Base-by-base conservation (phyloP, 2,329 filamentous ascomycete species). In the Penicillium psychrosexuale region DNA sequence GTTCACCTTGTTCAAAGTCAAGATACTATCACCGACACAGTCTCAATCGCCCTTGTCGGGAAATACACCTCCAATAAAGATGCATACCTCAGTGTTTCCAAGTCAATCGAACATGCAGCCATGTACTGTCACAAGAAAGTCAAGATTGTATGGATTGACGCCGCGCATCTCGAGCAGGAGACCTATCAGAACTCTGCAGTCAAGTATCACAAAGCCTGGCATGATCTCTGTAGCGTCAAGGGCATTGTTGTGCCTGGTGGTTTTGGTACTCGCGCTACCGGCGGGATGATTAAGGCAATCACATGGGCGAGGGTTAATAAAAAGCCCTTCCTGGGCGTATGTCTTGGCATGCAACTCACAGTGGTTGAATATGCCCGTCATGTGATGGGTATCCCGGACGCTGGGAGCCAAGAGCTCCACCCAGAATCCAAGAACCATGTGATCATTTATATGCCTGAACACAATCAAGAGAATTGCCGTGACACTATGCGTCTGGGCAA, bases 391-490 rank as follows among this genome's bases (percentile, higher is more conserved):
- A 80, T 91, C 59, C 72, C 75, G 3, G 74, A 78, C 40, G 84
- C 83, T 1, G 79, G 78, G 5, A 83, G 79, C 6, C 78, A 78
- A 51, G 84, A 87, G 62, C 80, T 86, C 60, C 73, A 83, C 51
- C 71, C 74, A 9, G 55, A 70, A 15, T 82, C 85, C n/a, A 77
- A 84, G 45, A 80, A 91, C 68, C 84, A 83, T 27, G 83, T 90
- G 28, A 85, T 99, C 62, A 83, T 97, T 63, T 93, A 89, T 76
- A 99, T 97, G 94, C 93, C 93, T 2, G 93, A 97, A 72, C 83
- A 89, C 63, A 83, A 88, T 74, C 84, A 86, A 69, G 81, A 80
- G n/a, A 86, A 87, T 59, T 81, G 92, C 73, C 91, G 91, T 51
- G 91, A 89, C 19, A 95, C 90, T 1, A 96, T 96, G 91, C 83